These are phyloP conservation scores for Penicillium macrosclerotiorum DNA, from an alignment of 495 filamentous ascomycete genomes.

Conservation along the genomic window DNA sequence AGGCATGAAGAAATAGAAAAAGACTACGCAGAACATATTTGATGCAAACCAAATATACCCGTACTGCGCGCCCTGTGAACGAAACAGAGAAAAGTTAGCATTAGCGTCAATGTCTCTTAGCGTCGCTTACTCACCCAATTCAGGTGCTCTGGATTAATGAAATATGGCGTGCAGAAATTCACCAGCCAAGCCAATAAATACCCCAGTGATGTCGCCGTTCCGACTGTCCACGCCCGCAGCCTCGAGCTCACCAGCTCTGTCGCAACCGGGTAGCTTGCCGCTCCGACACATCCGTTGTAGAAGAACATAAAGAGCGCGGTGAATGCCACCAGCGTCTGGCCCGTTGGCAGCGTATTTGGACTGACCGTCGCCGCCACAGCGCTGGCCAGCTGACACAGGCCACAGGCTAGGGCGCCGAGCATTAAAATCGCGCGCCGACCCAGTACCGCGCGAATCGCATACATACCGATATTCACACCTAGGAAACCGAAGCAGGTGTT, in stretches of 20 bases:
- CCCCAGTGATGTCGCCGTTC: conserved; percentile 45
- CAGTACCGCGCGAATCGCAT: conserved; percentile 53
- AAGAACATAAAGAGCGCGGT: conserved; percentile 18
- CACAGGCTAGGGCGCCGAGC: conserved; percentile 50
- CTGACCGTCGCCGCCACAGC: conserved; percentile 29
- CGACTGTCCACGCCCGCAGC: conserved; percentile 51
- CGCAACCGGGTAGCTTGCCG: conserved; percentile 40
- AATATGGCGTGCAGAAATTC: conserved; percentile 54
- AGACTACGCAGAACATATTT: conserved; percentile 31
- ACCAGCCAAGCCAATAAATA: conserved; percentile 51
- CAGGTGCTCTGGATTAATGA: conserved; percentile 56
- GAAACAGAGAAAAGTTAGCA: not conserved
- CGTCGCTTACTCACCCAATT: conserved; percentile 43
- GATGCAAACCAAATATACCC: conserved; percentile 51
- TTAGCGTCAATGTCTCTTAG: not conserved
- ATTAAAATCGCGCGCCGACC: conserved; percentile 53
- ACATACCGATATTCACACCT: conserved; percentile 52
- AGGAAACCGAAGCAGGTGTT: conserved; percentile 54
- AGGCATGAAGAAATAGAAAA: conserved; percentile 52
- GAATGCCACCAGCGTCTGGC: conserved; percentile 14
- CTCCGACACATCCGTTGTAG: conserved; percentile 20
- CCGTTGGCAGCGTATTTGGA: conserved; percentile 10
- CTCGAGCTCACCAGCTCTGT: conserved; percentile 47
- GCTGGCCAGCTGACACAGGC: conserved; percentile 51
- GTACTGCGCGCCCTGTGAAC: conserved; percentile 43